Evolutionary conservation across 2,329 filamentous ascomycete species (phyloP).

Genomic region (Arthrobotrys pseudoclavata): DNA sequence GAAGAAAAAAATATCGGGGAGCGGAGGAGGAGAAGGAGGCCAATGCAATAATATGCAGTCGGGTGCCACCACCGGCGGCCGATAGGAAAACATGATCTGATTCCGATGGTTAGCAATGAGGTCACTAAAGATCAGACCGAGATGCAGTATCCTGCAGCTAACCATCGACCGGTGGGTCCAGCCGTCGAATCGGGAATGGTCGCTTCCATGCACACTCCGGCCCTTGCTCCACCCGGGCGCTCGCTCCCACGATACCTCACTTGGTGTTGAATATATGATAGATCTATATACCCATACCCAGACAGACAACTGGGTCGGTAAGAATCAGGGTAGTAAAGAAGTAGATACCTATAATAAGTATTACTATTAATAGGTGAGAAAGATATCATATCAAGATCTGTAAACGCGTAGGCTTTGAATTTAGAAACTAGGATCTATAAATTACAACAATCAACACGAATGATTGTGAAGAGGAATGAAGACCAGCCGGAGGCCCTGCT

Average conservation of each 20-base stretch:
- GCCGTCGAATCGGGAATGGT: constrained; percentile 32
- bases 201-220: constrained; percentile 16
- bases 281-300: no score
- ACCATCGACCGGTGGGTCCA: constrained; percentile 26
- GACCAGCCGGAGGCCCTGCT: no score
- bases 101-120: constrained; percentile 18
- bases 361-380: no score
- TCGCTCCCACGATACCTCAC: neutral
- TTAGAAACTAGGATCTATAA: no score
- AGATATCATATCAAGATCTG: no score
- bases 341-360: no score
- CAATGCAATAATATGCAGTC: constrained; percentile 3
- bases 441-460: no score
- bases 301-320: no score
- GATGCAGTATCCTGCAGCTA: constrained; percentile 31
- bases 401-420: no score
- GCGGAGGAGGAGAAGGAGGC: neutral
- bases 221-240: neutral
- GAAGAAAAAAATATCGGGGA: neutral
- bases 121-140: constrained; percentile 33
- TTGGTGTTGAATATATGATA: neutral
- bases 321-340: no score
- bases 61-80: constrained; percentile 11
- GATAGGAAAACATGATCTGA: constrained; percentile 28
- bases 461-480: no score